phyloP scores from a whole-genome alignment of 2,329 filamentous ascomycete species.

The Aspergillus fructus region DNA sequence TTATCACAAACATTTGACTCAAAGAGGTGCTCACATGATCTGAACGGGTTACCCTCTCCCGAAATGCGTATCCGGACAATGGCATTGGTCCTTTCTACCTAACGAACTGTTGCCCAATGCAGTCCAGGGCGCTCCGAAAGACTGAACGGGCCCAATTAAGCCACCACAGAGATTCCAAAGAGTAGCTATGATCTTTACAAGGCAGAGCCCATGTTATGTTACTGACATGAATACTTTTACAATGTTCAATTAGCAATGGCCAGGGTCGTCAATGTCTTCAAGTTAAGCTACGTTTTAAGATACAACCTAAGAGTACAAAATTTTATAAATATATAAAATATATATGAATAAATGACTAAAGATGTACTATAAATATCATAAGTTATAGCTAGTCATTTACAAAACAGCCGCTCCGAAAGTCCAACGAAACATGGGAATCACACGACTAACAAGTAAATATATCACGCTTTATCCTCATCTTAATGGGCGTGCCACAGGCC shows the following conservation, averaged over 20 bases:
- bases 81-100: not conserved
- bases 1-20: not conserved
- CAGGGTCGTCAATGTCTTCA: not conserved
- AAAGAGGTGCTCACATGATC: not conserved
- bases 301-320: not conserved
- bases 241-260: not conserved
- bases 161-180: no score
- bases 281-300: no score
- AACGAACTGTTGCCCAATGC: not conserved
- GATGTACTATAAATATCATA: not conserved
- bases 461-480: not conserved
- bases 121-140: not conserved
- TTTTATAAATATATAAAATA: not conserved
- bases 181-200: no score
- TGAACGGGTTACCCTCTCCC: not conserved
- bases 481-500: not conserved
- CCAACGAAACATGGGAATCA: slow-evolving; percentile 20
- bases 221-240: not conserved
- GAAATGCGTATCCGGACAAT: not conserved
- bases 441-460: slow-evolving; percentile 9
- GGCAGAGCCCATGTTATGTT: not conserved
- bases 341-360: not conserved
- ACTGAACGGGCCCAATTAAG: not conserved
- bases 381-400: slow-evolving; percentile 12
- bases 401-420: slow-evolving; percentile 12